Evolutionary conservation across 2,329 filamentous ascomycete species (phyloP).

Genomic region (Cryphonectria radicalis): DNA sequence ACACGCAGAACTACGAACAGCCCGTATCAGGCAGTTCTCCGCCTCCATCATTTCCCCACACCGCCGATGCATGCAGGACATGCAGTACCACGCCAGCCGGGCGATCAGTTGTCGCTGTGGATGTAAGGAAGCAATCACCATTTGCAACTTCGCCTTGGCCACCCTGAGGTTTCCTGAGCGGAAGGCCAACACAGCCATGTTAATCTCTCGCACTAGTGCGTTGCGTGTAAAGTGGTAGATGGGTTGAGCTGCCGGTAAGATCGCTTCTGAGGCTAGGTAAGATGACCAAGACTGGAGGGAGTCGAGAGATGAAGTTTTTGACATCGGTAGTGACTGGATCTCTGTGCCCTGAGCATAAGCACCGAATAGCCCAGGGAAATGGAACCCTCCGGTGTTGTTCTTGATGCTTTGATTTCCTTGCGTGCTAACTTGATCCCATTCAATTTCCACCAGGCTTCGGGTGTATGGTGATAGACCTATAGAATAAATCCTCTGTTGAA

Average conservation of each 20-base stretch:
- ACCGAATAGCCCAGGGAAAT: background rate
- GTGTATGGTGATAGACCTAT: conserved; percentile 14
- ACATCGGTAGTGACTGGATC: background rate
- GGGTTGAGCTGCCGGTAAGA: background rate
- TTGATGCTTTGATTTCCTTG: background rate
- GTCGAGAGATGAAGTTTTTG: background rate
- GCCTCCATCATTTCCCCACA: conserved; percentile 9
- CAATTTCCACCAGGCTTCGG: conserved; percentile 7
- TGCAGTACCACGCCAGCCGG: conserved; percentile 26
- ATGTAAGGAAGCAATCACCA: conserved; percentile 9
- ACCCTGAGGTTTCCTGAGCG: conserved; percentile 9
- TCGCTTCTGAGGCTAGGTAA: background rate
- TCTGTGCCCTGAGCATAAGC: background rate
- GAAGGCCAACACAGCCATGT: conserved; percentile 13
- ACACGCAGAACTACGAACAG: conserved; percentile 21
- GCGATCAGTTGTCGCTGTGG: conserved; percentile 21
- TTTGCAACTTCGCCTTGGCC: conserved; percentile 14
- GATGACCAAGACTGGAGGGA: background rate
- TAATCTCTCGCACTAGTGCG: conserved; percentile 6
- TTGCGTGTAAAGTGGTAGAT: background rate
- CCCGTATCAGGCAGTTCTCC: conserved; percentile 19
- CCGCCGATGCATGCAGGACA: conserved; percentile 21
- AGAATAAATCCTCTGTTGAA: background rate
- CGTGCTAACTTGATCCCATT: too few relatives aligned
- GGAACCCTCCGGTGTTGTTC: background rate